phyloP scores from a whole-genome alignment of 78 protist species.

The Protostelium mycophagum region DNA sequence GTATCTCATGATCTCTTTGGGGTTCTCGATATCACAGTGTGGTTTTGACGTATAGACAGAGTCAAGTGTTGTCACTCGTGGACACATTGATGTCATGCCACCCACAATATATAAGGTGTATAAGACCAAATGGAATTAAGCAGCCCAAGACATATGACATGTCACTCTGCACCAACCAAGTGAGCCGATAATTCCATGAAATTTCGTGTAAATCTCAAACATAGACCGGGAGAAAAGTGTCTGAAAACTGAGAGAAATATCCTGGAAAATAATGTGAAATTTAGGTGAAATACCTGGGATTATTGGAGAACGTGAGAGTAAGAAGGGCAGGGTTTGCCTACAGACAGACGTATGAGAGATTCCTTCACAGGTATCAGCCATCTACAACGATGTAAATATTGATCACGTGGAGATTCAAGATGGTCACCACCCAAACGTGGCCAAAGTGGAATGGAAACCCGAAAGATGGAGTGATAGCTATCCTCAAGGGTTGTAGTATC shows the following conservation, averaged over 20 bases:
- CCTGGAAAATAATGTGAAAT: conserved; percentile 20
- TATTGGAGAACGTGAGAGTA: conserved; percentile 77
- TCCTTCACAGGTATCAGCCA: conserved; percentile 56
- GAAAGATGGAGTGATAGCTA: conserved; percentile 31
- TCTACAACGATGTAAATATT: background rate
- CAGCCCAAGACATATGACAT: conserved; percentile 37
- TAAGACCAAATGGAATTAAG: conserved; percentile 47
- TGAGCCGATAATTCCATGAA: too few species aligned
- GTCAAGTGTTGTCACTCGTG: conserved; percentile 44
- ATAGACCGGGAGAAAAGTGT: background rate
- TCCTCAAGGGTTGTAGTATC: conserved; percentile 29
- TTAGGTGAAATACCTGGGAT: conserved; percentile 78
- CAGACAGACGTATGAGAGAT: conserved; percentile 69
- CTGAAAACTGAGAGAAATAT: background rate
- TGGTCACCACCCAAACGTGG: conserved; percentile 60
- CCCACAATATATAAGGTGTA: conserved; percentile 62
- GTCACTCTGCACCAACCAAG: conserved; percentile 56
- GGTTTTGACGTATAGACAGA: conserved; percentile 34
- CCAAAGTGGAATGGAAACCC: conserved; percentile 59
- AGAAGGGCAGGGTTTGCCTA: conserved; percentile 89
- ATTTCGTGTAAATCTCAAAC: too few species aligned
- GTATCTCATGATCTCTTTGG: conserved; percentile 43
- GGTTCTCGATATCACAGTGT: background rate
- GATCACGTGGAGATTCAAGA: conserved; percentile 56
- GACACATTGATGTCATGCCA: conserved; percentile 34